A percentile compares a stretch with the other conserved stretches of the same genome.
These are phyloP conservation scores for Mitragyna speciosa DNA, from an alignment of 257 asterid genomes.

Conservation along the genomic window DNA sequence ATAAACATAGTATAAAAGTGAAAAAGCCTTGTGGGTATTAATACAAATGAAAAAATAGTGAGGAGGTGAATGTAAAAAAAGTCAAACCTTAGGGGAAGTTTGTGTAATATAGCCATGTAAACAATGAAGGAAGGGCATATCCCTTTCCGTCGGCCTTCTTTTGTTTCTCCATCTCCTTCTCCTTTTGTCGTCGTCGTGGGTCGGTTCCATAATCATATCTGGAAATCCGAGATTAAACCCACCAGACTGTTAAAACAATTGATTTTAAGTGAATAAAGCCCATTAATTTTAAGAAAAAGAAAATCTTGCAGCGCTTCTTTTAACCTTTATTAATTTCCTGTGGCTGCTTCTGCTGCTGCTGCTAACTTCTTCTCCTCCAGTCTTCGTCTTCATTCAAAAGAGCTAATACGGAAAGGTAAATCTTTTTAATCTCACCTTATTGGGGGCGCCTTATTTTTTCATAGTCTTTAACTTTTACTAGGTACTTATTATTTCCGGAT, in stretches of 20 bases:
- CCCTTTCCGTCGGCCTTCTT: neutral
- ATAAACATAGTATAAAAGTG: too few relatives aligned
- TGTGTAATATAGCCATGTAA: neutral
- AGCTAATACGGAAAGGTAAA: neutral
- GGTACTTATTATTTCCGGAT: neutral
- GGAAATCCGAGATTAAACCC: neutral
- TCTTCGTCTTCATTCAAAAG: too few relatives aligned
- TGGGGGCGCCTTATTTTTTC: neutral
- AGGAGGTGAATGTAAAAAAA: neutral
- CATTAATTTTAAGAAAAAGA: neutral
- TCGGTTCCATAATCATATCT: neutral
- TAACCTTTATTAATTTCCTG: too few relatives aligned
- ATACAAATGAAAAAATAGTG: neutral
- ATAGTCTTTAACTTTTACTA: too few relatives aligned
- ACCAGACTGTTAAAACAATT: neutral
- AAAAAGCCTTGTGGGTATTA: neutral
- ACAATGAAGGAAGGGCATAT: too few relatives aligned
- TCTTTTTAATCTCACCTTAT: neutral
- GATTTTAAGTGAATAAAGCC: too few relatives aligned
- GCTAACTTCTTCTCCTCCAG: neutral
- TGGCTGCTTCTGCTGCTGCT: neutral
- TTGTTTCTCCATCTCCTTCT: neutral
- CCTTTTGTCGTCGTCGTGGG: too few relatives aligned
- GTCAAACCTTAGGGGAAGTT: neutral
- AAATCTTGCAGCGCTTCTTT: neutral